Conservation (phyloP, 1,139 yeast genomes). For the Suhomyces ambrosiae region DNA sequence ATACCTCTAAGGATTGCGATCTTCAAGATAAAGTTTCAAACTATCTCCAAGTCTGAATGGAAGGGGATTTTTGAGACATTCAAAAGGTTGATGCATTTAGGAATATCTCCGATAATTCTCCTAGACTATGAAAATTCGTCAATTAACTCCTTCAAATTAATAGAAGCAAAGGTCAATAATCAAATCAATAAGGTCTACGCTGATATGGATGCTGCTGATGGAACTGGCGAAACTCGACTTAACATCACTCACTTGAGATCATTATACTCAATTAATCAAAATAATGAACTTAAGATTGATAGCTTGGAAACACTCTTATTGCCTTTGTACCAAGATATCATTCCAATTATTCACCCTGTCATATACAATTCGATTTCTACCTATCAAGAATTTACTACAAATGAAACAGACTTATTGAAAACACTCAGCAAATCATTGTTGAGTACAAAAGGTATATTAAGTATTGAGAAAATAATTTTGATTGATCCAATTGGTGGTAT, state of each 20-base stretch:
- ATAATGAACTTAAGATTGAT: conserved; percentile 19
- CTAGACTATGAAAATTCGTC: conserved; percentile 40
- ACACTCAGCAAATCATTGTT: conserved; percentile 32
- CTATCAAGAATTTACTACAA: conserved; percentile 33
- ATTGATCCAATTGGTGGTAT: conserved; percentile 86
- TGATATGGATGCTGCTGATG: conserved; percentile 18
- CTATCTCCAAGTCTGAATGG: conserved; percentile 36
- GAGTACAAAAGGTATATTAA: conserved; percentile 34
- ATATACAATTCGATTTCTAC: conserved; percentile 44
- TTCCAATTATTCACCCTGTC: conserved; percentile 66
- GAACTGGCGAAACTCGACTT: conserved; percentile 20
- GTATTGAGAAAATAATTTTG: conserved; percentile 78
- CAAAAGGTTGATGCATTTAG: conserved; percentile 50
- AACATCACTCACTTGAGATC: conserved; percentile 33
- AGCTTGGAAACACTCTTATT: conserved; percentile 39
- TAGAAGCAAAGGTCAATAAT: conserved; percentile 35
- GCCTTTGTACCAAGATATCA: conserved; percentile 47
- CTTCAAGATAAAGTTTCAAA: conserved; percentile 46
- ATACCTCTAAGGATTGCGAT: conserved; percentile 55
- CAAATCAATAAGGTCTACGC: conserved; percentile 35
- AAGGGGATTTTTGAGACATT: conserved; percentile 52
- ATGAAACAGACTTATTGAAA: conserved; percentile 33
- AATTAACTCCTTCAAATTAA: conserved; percentile 31
- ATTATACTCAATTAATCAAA: conserved; percentile 23
- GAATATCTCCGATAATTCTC: conserved; percentile 36